A percentile compares a stretch with the other conserved stretches of the same genome.
Conservation (phyloP, 1,139 yeast genomes). For the Debaryomyces subglobosus region DNA sequence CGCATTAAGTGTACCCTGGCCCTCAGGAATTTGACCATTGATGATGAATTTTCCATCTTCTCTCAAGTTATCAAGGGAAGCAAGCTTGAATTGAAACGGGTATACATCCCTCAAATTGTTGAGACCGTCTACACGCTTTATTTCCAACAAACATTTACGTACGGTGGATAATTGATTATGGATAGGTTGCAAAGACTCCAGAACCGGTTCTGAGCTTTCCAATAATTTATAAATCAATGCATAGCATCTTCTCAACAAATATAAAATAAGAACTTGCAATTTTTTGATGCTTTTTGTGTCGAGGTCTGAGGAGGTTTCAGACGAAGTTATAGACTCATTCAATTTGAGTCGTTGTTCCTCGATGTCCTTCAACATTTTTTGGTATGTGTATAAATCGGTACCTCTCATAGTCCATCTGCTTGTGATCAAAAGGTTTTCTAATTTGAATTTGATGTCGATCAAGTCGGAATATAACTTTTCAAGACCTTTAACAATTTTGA, state of each 20-base stretch:
- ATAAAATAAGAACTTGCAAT: conserved; percentile 68
- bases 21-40: conserved; percentile 90
- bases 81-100: conserved; percentile 93
- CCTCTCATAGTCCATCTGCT: conserved; percentile 97
- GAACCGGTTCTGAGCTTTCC: conserved; percentile 92
- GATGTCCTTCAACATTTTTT: conserved; percentile 68
- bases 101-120: conserved; percentile 84
- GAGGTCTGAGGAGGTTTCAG: not conserved
- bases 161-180: conserved; percentile 93
- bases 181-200: conserved; percentile 88
- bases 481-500: conserved; percentile 17
- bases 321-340: conserved; percentile 7
- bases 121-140: conserved; percentile 90
- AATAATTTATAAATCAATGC: conserved; percentile 84
- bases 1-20: conserved; percentile 92
- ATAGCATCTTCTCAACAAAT: conserved; percentile 84
- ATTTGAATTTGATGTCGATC: conserved; percentile 64
- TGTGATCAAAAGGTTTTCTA: conserved; percentile 83
- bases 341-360: conserved; percentile 64
- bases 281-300: conserved; percentile 26
- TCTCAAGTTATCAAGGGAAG: conserved; percentile 83
- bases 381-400: conserved; percentile 86
- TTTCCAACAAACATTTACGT: conserved; percentile 83
- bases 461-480: conserved; percentile 42
- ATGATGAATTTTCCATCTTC: conserved; percentile 90